phyloP scores from a whole-genome alignment of 2,329 filamentous ascomycete species.

The Alternaria triticimaculans region DNA sequence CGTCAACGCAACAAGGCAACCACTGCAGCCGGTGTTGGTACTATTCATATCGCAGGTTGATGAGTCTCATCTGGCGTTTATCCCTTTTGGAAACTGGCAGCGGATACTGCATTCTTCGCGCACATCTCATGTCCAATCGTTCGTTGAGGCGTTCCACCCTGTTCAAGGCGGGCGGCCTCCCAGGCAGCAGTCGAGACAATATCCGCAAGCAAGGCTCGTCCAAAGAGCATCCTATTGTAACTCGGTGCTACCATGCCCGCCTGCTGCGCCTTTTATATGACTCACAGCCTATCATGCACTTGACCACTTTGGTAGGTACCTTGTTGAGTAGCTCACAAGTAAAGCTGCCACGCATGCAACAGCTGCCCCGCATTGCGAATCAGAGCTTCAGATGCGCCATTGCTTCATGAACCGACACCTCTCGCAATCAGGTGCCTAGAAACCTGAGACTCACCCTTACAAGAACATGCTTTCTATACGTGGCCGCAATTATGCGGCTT shows the following conservation, averaged over 20 bases:
- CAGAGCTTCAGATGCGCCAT: not conserved
- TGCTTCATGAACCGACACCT: not conserved
- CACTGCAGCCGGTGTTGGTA: slow-evolving; percentile 20
- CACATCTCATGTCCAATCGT: not conserved
- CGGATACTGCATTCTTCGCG: not conserved
- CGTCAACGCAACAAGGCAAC: slow-evolving; percentile 27
- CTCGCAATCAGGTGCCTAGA: not conserved
- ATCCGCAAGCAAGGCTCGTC: not conserved
- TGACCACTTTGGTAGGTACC: not conserved
- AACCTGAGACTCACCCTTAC: not conserved
- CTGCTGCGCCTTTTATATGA: not conserved
- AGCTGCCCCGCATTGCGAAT: slow-evolving; percentile 6
- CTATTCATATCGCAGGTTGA: slow-evolving; percentile 12
- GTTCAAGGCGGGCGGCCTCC: slow-evolving; percentile 8
- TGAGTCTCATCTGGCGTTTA: slow-evolving; percentile 34
- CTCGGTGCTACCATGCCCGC: not conserved
- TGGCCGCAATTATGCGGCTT: slow-evolving; percentile 8
- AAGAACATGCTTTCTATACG: slow-evolving; percentile 5
- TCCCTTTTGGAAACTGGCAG: not conserved
- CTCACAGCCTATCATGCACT: not conserved
- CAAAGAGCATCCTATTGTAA: not conserved
- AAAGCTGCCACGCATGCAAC: not conserved
- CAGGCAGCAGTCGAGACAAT: slow-evolving; percentile 5
- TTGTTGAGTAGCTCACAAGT: not conserved
- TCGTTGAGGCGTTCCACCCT: not conserved